A percentile compares a stretch with the other conserved stretches of the same genome.
phyloP scores from a whole-genome alignment of 1,284 basidiomycete species.

The Peniophora sp. region DNA sequence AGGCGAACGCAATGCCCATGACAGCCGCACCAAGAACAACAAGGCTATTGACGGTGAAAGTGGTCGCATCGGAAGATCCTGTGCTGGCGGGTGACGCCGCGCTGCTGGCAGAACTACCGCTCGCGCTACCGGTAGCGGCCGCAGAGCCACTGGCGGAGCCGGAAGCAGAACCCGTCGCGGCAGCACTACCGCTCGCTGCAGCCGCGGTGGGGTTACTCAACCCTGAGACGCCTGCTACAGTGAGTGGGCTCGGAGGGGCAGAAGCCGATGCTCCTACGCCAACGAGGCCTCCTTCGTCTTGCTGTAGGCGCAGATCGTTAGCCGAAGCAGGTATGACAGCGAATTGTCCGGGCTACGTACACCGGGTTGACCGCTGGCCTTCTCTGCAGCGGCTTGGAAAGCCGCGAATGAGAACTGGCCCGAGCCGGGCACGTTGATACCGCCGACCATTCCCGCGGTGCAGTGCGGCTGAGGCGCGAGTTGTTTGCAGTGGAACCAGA shows the following conservation, averaged over 20 bases:
- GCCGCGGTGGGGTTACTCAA: slow-evolving; percentile 15
- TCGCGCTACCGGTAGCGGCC: background rate
- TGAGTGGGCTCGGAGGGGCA: slow-evolving; percentile 28
- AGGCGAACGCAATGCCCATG: background rate
- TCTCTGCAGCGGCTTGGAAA: slow-evolving; percentile 30
- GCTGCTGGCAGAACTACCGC: background rate
- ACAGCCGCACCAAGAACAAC: background rate
- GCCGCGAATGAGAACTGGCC: slow-evolving; percentile 38
- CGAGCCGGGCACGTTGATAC: slow-evolving; percentile 42
- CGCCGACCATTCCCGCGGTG: slow-evolving; percentile 32
- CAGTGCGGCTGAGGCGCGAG: slow-evolving; percentile 36
- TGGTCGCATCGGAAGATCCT: background rate
- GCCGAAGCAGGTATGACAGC: background rate
- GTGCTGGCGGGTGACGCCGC: background rate
- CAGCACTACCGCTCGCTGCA: background rate
- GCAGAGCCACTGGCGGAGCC: background rate
- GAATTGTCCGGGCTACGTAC: slow-evolving; percentile 16
- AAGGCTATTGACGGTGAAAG: background rate
- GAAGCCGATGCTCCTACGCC: slow-evolving; percentile 39
- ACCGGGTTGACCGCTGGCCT: slow-evolving; percentile 21
- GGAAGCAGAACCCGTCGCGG: background rate
- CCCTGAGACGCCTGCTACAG: slow-evolving; percentile 18
- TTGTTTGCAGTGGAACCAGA: slow-evolving; percentile 60
- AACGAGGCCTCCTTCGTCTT: slow-evolving; percentile 29
- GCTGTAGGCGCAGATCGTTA: slow-evolving; percentile 17